Percentiles rank a stretch among this genome's conserved stretches.
Evolutionary conservation across 139 green algal species (phyloP).

Genomic region (Chlorella ohadii): DNA sequence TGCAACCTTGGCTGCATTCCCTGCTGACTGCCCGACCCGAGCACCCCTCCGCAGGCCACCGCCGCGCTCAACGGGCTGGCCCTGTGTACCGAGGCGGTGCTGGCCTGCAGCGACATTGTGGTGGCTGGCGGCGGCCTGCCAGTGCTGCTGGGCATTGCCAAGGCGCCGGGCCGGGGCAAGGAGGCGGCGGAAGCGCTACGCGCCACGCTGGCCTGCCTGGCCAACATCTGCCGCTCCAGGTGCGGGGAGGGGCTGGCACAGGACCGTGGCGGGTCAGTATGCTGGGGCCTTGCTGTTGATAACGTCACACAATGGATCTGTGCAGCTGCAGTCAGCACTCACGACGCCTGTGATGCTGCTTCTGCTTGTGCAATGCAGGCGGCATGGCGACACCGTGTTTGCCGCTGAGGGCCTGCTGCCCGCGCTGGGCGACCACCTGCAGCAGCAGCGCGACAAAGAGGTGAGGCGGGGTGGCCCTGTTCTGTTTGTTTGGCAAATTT

Average conservation of each 20-base stretch:
- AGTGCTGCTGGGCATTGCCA: conserved; percentile 17
- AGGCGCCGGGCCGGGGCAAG: neutral
- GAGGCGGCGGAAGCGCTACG: conserved; percentile 32
- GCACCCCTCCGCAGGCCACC: neutral
- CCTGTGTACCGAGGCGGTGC: conserved; percentile 23
- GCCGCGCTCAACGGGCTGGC: conserved; percentile 17
- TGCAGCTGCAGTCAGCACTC: neutral
- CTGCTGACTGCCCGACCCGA: neutral
- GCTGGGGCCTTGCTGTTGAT: too few species aligned
- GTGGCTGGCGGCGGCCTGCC: conserved; percentile 14
- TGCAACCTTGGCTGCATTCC: neutral
- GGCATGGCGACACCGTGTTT: conserved; percentile 13
- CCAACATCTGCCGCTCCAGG: conserved; percentile 31
- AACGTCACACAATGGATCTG: neutral
- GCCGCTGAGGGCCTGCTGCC: conserved; percentile 5
- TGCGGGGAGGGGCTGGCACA: neutral
- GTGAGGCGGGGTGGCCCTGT: neutral
- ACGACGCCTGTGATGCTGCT: neutral
- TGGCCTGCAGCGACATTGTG: conserved; percentile 35
- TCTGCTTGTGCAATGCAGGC: neutral
- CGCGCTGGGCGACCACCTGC: conserved; percentile 29
- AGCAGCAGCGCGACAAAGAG: conserved; percentile 20
- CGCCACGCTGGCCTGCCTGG: conserved; percentile 1
- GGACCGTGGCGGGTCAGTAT: neutral
- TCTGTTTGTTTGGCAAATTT: too few species aligned